Base-by-base conservation (phyloP, 164 flowering plant species). In the Sextonia rubra region DNA sequence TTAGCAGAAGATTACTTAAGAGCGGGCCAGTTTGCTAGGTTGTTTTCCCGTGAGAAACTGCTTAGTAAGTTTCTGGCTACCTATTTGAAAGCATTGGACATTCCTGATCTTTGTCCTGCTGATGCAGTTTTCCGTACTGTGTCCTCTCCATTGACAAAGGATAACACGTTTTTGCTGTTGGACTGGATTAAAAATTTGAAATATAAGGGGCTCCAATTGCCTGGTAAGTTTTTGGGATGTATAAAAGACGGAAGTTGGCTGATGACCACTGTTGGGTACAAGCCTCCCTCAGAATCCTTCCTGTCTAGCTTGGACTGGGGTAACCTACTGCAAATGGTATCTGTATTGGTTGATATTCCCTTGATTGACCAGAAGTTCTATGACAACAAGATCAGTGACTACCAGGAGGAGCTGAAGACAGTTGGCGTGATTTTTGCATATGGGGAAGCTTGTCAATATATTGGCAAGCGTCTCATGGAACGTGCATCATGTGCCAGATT, bases 321-420 rank as follows among this genome's bases (percentile, higher is more conserved):
- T 56, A 75, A 56, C 47, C 73, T 89, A 72, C 74, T 89, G 74
- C 88, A 86, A 79, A 77, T 68, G 61, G 87, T 85, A 22, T 84
- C 88, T 7, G 84, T 79, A 27, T 76, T 88, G 65, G 89, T 89
- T 60, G 97, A 91, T 72, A 86, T 91, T 72, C 91, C 97, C 2
- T 32, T 89, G 68, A 63, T 91, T 24, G 88, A 91, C 77, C 70
- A 79, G 48, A 24, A 18, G 2, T 91, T 80, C 65, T 88, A 89
- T 76, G 92, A 76, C 12, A 14, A 74, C 30, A 71, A 22, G 47
- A 78, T 91, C 17, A 52, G 7, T 6, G 49, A 24, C 5, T 89
- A 86, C 71, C 69, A 68, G 68, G 87, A 84, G 25, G 97, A 84
- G 79, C 78, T 91, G 8, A 83, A 78, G 76, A 55, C 73, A 12